Evolutionary conservation across 2,329 filamentous ascomycete species (phyloP), one percentile per base, ranked within the genome.

Genomic region (Xylaria sp.): DNA sequence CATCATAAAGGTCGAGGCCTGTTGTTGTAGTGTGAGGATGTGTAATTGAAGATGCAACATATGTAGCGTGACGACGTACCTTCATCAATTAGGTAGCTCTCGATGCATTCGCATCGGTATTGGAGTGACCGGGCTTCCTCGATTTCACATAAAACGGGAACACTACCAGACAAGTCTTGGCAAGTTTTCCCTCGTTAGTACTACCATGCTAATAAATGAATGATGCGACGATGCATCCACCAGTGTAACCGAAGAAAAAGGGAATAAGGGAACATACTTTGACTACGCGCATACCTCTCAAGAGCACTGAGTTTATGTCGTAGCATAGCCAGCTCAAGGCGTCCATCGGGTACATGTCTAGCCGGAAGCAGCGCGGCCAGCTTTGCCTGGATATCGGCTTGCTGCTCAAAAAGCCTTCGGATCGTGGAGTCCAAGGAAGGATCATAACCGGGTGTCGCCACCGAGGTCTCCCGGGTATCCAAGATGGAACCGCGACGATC

Each of bases 31-130:
- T 55, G 57, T 65, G 58, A 66, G 64, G 65, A 53, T 40, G 51
- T 71, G 65, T 69, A 57, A 60, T 50, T 32, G 47, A 51, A 50
- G 23, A 27, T 21, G n/a, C 59, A 64, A 47, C 5, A 47, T 48
- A 27, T 50, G 59, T 60, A 48, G 27, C 37, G 48, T 47, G 59
- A 42, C 21, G 51, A 74, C 81, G 55, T 80, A 85, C 84, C 84
- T 78, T 83, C 78, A 21, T 84, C 82, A 69, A 86, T 76, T 73
- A 86, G 85, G 65, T 82, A 83, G 60, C 81, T 81, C 74, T 88
- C 86, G 63, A 89, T 84, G 76, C 85, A 87, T 78, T 89, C 87
- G 78, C 86, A 88, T 71, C 84, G 84, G 73, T 88, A 87, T 75
- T 89, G 87, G 62, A 88, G 78, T 44, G 82, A 81, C 65, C 87